Evolutionary conservation across 306 rosid species (phyloP), one percentile per base, ranked within the genome.

Genomic region (Cucumis melo): DNA sequence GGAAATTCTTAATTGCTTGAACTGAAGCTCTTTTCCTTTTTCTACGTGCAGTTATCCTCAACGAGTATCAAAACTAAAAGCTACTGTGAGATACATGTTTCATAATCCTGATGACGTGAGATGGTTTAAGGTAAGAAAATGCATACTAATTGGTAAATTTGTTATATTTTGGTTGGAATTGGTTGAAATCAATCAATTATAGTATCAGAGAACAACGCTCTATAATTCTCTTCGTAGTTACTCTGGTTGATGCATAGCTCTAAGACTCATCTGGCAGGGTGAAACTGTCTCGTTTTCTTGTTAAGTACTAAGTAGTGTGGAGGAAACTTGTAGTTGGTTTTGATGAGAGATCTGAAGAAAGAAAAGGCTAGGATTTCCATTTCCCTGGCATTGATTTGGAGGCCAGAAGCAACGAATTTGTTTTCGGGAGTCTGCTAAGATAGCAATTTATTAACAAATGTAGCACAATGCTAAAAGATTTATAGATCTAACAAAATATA

Each of bases 91-190:
- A 80, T 91, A 89, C 42, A 92, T 94, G 98, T 92, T 92, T 67
- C 89, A 94, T 82, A 89, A 83, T 83, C 99, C 99, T 34, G 99
- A 94, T 87, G 99, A 94, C 56, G 97, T 94, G 46, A 90, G 80
- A 82, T 94, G 98, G 99, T 94, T 92, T 82, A 92, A 89, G 98
- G 98, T 90, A 79, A 83, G 87, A 41, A 66, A 65, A 64, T 74
- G 57, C 78, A 24, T 55, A 77, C 82, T 75, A 78, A 78, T 48
- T 19, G 76, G 16, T 32, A 32, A 15, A 71, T 15, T 14, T 48
- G 58, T 16, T 23, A 27, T 15, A 0, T 48, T 71, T 29, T 71
- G 19, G 56, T n/a, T 68, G 74, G 12, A 21, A 13, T 23, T 7
- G 32, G 38, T 42, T 10, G 54, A 41, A 67, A 41, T 42, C 21